These are phyloP conservation scores for Myotisia sp. DNA, from an alignment of 2,329 filamentous ascomycete species.

Conservation along the genomic window DNA sequence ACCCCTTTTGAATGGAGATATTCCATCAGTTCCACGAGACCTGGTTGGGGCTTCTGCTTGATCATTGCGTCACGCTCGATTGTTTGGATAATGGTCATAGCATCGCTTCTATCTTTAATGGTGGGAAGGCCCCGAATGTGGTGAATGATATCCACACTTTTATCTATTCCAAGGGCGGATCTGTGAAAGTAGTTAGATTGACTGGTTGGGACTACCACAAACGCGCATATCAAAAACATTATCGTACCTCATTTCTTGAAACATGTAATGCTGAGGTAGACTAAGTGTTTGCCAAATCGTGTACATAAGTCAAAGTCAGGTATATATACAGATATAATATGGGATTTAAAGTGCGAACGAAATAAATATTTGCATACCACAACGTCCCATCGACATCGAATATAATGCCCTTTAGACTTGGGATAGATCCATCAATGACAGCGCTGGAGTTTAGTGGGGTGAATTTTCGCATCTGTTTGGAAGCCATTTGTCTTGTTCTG, in stretches of 20 bases:
- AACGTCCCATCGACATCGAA: constrained; percentile 95
- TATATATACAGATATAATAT: not conserved
- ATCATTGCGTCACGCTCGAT: constrained; percentile 75
- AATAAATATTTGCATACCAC: constrained; percentile 51
- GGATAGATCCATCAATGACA: constrained; percentile 20
- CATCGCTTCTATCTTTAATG: constrained; percentile 42
- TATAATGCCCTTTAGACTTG: constrained; percentile 45
- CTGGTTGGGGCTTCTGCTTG: constrained; percentile 65
- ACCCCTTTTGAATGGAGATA: constrained; percentile 57
- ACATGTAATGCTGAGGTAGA: constrained; percentile 92
- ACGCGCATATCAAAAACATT: not conserved
- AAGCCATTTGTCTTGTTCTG: too few species aligned
- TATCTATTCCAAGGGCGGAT: constrained; percentile 55
- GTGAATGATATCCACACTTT: constrained; percentile 67
- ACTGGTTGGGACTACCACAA: too few species aligned
- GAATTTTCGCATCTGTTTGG: constrained; percentile 29
- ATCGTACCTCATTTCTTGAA: constrained; percentile 60
- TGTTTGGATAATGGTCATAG: constrained; percentile 57
- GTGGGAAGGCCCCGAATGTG: constrained; percentile 65
- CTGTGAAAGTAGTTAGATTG: constrained; percentile 13
- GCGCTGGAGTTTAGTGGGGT: constrained; percentile 33
- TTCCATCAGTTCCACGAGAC: constrained; percentile 61
- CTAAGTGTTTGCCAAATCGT: constrained; percentile 35
- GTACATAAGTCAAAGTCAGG: not conserved
- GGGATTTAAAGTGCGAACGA: too few species aligned